Conservation (phyloP, 75 land plant genomes). For the Sequoiadendron giganteum region DNA sequence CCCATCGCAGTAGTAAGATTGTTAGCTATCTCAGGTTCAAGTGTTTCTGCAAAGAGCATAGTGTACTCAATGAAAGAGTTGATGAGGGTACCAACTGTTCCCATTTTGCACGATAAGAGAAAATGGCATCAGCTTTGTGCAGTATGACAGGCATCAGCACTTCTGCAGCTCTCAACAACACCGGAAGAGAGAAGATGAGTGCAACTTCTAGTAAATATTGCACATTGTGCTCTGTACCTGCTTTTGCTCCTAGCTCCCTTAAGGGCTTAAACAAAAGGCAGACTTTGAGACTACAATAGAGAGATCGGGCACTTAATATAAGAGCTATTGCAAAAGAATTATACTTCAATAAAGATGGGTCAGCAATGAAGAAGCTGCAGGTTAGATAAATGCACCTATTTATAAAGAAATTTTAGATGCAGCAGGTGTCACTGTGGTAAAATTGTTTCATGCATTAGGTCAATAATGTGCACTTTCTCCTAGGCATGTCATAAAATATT, state of each 20-base stretch:
- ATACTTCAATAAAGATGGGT: conserved; percentile 84
- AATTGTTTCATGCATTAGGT: background rate
- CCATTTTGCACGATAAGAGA: background rate
- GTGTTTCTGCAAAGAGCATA: background rate
- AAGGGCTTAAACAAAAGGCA: conserved; percentile 8
- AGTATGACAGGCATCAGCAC: conserved; percentile 3
- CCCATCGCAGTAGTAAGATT: conserved; percentile 18
- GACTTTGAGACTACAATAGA: background rate
- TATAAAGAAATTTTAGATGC: too few species aligned
- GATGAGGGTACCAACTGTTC: background rate
- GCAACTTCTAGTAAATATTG: background rate
- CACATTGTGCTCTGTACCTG: background rate
- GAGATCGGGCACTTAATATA: background rate
- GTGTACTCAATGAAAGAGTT: background rate
- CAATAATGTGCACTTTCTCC: background rate
- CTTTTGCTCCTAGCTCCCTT: background rate
- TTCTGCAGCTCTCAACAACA: background rate
- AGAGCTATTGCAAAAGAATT: conserved; percentile 68
- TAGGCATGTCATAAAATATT: background rate
- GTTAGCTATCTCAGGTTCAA: background rate
- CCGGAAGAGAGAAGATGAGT: conserved; percentile 8
- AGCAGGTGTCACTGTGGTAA: background rate
- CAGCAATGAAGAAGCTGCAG: conserved; percentile 76
- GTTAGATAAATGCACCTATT: conserved; percentile 18
- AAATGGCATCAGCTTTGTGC: conserved; percentile 7